Conservation (phyloP, 108 stramenopile species). For the Stephanodiscus minutulus region DNA sequence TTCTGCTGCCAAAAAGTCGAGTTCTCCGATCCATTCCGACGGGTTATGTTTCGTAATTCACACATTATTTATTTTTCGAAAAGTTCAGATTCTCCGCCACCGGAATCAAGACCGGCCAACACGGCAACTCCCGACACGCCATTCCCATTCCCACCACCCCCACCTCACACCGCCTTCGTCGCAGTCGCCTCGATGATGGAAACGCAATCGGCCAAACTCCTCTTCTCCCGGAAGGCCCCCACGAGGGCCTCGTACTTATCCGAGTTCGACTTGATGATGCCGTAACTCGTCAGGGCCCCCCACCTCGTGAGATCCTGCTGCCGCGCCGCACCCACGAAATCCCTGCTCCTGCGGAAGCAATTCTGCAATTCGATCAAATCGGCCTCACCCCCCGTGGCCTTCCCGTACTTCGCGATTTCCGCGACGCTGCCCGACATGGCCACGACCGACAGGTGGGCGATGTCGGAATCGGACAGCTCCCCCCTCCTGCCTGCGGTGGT, state of each 20-base stretch:
- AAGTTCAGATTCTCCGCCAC: too few species aligned
- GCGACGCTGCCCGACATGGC: conserved; percentile 82
- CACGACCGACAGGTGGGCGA: conserved; percentile 71
- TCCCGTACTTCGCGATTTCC: conserved; percentile 71
- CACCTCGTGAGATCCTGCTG: conserved; percentile 90
- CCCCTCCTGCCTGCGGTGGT: conserved; percentile 28
- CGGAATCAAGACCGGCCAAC: too few species aligned
- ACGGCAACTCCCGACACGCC: too few species aligned
- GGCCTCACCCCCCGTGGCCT: conserved; percentile 68
- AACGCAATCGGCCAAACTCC: conserved; percentile 74
- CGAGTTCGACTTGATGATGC: conserved; percentile 61
- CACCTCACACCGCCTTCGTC: conserved; percentile 4
- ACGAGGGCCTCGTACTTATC: conserved; percentile 66
- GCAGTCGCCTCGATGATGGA: conserved; percentile 51
- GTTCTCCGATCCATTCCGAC: too few species aligned
- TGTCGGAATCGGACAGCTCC: conserved; percentile 58
- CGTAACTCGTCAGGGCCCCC: conserved; percentile 76
- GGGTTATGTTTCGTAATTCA: too few species aligned
- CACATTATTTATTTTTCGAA: too few species aligned
- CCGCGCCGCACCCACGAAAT: conserved; percentile 83
- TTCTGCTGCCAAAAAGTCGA: too few species aligned
- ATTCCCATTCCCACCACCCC: too few species aligned
- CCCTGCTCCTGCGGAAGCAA: conserved; percentile 63
- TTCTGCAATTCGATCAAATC: conserved; percentile 77
- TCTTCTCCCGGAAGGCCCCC: conserved; percentile 64